Evolutionary conservation across 768 basidiomycete species (phyloP), one percentile per base, ranked within the genome.

Genomic region (Termitomyces titanicus): DNA sequence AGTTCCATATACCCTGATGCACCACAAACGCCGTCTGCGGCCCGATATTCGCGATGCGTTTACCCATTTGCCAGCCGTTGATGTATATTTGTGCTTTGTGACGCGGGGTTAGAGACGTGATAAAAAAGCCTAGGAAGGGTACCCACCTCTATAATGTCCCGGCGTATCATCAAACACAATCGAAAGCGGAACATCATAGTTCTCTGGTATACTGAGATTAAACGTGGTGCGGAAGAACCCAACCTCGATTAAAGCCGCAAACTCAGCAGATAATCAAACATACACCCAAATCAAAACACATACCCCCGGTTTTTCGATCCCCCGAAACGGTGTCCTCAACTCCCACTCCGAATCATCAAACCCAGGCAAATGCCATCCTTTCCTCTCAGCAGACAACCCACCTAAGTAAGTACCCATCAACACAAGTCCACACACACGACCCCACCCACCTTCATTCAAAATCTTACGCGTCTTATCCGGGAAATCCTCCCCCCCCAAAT

Each of bases 11-110:
- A 5, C 57, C 60, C 29, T 56, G 43, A 8, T 61, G 60, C 31
- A 61, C 60, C 27, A 55, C 54, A 34, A 61, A 61, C 2, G 52
- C 51, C 2, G 40, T 53, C 40, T 61, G 60, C 0, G 60, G 60
- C 2, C 60, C 60, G 6, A 61, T 56, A 31, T 61, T 61, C 5
- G 57, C 60, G 11, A 61, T 33, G 5, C 60, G 60, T 45, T 61
- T 61, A 5, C 60, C 60, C 49, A 61, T 54, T 35, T 61, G 60
- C 60, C 60, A 61, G 24, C 60, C 60, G 27, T 61, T 61, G 11
- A 61, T 47, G 54, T 61, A 61, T n/a, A 61, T 51, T 54, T 61
- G 60, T 22, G 54, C 60, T 61, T 20, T 58, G 51, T 8, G 34
- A 39, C 25, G 4, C 33, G 18, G 45, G 5, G 20, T 29, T 18